Percentiles rank a stretch among this genome's conserved stretches.
phyloP scores from a whole-genome alignment of 1,284 basidiomycete species.

The Pseudozyma tsukubaensis region DNA sequence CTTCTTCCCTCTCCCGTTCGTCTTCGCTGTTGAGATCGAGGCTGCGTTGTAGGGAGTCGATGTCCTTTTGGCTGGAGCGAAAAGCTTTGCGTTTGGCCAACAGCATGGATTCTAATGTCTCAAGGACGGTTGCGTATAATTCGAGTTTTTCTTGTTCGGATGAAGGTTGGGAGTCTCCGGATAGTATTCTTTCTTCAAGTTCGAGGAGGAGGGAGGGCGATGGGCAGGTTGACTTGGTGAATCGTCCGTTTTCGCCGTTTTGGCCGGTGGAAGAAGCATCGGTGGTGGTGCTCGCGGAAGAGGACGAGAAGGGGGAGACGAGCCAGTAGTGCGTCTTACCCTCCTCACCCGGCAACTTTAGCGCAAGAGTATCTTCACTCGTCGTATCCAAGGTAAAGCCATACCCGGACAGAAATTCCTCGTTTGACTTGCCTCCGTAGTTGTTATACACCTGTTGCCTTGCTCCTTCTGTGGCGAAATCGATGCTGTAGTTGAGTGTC shows the following conservation, averaged over 20 bases:
- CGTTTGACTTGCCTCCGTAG: slow-evolving; percentile 66
- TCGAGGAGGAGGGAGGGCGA: slow-evolving; percentile 22
- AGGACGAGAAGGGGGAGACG: neutral
- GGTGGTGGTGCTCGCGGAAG: too few relatives aligned
- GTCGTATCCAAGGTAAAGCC: slow-evolving; percentile 51
- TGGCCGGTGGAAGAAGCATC: neutral
- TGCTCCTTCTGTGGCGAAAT: neutral
- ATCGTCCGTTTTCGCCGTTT: neutral
- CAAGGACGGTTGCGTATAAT: slow-evolving; percentile 17
- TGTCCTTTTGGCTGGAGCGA: slow-evolving; percentile 7
- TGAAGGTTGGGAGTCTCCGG: slow-evolving; percentile 1
- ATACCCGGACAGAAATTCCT: slow-evolving; percentile 60
- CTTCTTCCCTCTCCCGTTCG: neutral
- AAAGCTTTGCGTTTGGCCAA: slow-evolving; percentile 41
- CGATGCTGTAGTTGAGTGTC: slow-evolving; percentile 19
- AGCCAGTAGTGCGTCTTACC: slow-evolving; percentile 34
- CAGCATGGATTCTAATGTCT: slow-evolving; percentile 38
- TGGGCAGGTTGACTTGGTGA: slow-evolving; percentile 9
- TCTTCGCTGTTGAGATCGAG: neutral
- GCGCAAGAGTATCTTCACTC: slow-evolving; percentile 54
- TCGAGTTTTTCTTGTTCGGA: slow-evolving; percentile 9
- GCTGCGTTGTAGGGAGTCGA: slow-evolving; percentile 1
- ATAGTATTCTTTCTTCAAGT: slow-evolving; percentile 2
- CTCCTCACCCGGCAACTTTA: slow-evolving; percentile 29
- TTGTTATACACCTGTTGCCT: slow-evolving; percentile 62